Conservation (phyloP, 345 rosid species). For the Zanthoxylum bungeanum region DNA sequence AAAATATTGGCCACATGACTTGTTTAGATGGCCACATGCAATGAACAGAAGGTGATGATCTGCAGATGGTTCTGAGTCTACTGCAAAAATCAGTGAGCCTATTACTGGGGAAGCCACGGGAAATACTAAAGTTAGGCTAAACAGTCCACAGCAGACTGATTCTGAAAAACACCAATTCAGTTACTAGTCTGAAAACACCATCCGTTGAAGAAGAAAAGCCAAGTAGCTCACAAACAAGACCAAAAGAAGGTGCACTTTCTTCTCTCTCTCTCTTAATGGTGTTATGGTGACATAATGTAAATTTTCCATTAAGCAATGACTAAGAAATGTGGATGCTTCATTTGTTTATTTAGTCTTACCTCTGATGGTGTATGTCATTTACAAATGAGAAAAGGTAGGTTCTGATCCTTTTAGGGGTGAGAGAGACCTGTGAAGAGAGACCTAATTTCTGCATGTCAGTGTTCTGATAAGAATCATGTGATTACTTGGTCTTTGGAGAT, state of each 20-base stretch:
- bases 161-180: constrained; percentile 22
- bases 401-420: background rate
- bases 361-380: background rate
- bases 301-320: background rate
- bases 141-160: constrained; percentile 24
- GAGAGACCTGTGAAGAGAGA: too few species aligned
- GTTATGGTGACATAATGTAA: background rate
- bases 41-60: constrained; percentile 18
- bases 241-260: constrained; percentile 59
- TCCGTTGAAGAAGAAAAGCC: constrained; percentile 44
- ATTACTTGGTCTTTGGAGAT: background rate
- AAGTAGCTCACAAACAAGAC: constrained; percentile 54
- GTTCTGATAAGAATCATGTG: too few species aligned
- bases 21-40: too few species aligned
- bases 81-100: constrained; percentile 31
- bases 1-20: too few species aligned
- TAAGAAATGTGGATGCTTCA: background rate
- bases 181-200: constrained; percentile 25
- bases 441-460: background rate
- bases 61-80: constrained; percentile 41
- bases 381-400: background rate
- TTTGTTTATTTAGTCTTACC: background rate
- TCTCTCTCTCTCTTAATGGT: background rate
- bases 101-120: constrained; percentile 18
- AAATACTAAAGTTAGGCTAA: constrained; percentile 26